Percentiles rank a stretch among this genome's conserved stretches.
These are phyloP conservation scores for Verticillium tricorpus DNA, from an alignment of 2,329 filamentous ascomycete species.

Conservation along the genomic window DNA sequence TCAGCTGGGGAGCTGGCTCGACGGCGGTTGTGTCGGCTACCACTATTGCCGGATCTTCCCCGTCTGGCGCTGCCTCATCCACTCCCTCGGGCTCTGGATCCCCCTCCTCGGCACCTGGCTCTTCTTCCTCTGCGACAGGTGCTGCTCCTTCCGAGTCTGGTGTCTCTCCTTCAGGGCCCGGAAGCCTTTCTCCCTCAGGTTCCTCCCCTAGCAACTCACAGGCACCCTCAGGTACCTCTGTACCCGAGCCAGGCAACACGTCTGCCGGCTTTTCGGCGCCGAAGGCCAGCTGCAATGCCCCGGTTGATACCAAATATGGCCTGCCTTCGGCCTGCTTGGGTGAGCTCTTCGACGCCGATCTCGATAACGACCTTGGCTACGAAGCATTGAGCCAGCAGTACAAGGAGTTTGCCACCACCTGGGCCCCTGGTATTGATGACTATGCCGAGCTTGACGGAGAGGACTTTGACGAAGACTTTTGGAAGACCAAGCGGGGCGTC, in stretches of 20 bases:
- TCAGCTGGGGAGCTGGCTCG: neutral
- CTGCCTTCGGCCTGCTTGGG: constrained; percentile 21
- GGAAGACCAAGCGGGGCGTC: neutral
- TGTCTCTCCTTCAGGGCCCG: neutral
- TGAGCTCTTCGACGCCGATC: constrained; percentile 20
- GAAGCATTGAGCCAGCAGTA: constrained; percentile 10
- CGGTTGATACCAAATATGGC: constrained; percentile 17
- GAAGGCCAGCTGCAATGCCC: constrained; percentile 6
- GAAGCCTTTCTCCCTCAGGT: neutral
- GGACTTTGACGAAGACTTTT: neutral
- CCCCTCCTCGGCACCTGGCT: neutral
- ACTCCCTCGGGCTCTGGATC: neutral
- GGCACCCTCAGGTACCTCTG: neutral
- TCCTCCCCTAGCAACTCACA: neutral
- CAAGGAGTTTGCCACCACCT: constrained; percentile 9
- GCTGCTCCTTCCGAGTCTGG: no score
- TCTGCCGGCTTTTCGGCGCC: constrained; percentile 1
- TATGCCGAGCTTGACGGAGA: constrained; percentile 1
- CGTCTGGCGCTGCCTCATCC: neutral
- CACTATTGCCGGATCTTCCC: neutral
- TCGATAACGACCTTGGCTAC: constrained; percentile 21
- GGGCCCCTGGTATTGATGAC: constrained; percentile 5
- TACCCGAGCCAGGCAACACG: neutral
- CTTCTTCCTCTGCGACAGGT: neutral
- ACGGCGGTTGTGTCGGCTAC: neutral